These are phyloP conservation scores for Hydrangea macrophylla DNA, from an alignment of 148 eudicot genomes.

Conservation along the genomic window DNA sequence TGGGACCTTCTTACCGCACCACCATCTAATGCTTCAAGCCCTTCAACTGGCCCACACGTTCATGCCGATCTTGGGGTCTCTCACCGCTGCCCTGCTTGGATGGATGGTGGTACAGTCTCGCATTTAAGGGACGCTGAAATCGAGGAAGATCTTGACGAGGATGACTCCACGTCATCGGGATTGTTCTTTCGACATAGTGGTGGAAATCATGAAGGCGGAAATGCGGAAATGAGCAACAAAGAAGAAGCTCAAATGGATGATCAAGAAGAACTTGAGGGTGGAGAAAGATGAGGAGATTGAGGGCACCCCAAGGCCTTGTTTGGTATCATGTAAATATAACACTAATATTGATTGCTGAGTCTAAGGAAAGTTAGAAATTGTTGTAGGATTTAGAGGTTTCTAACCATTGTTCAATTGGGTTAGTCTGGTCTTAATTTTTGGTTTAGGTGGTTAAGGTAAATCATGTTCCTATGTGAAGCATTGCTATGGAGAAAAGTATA, in stretches of 20 bases:
- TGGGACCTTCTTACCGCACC: slow-evolving; percentile 10
- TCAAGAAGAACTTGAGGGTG: slow-evolving; percentile 76
- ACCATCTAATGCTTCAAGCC: slow-evolving; percentile 22
- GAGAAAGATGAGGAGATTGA: slow-evolving; percentile 46
- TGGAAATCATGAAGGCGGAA: slow-evolving; percentile 34
- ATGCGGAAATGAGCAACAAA: slow-evolving; percentile 36
- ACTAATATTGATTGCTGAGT: background rate
- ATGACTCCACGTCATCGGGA: slow-evolving; percentile 40
- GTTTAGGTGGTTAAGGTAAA: background rate
- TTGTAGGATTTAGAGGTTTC: background rate
- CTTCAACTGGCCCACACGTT: slow-evolving; percentile 25
- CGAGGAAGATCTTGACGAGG: slow-evolving; percentile 59
- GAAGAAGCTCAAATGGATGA: slow-evolving; percentile 77
- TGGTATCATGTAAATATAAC: background rate
- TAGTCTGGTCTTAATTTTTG: background rate
- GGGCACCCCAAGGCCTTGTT: background rate
- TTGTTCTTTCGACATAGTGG: slow-evolving; percentile 41
- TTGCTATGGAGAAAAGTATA: background rate
- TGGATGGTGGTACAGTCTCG: slow-evolving; percentile 22
- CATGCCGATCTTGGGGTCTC: slow-evolving; percentile 35
- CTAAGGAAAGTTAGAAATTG: background rate
- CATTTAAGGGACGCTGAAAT: slow-evolving; percentile 39
- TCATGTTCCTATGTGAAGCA: background rate
- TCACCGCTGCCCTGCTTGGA: slow-evolving; percentile 69
- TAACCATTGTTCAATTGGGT: background rate